phyloP scores from a whole-genome alignment of 1,284 basidiomycete species.

The Ceratobasidium sp. region DNA sequence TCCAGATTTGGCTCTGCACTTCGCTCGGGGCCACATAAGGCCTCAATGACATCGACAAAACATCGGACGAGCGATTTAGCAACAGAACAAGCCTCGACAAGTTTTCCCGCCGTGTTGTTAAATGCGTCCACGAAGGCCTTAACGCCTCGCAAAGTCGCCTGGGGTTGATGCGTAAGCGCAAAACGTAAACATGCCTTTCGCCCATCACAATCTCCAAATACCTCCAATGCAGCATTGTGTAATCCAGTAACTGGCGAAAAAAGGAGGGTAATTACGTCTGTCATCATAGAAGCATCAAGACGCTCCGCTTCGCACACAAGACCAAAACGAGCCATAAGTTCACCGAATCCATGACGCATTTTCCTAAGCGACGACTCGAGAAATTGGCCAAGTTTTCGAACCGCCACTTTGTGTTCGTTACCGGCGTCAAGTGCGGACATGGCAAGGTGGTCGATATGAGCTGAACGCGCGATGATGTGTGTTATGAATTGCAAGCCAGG shows the following conservation, averaged over 20 bases:
- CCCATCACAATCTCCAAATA: conserved; percentile 85
- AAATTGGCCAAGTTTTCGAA: conserved; percentile 59
- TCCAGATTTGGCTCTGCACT: conserved; percentile 64
- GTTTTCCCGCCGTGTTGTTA: conserved; percentile 69
- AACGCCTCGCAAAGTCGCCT: conserved; percentile 77
- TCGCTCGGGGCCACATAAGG: conserved; percentile 69
- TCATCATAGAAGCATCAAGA: conserved; percentile 70
- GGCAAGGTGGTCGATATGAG: conserved; percentile 62
- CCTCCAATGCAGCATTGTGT: conserved; percentile 81
- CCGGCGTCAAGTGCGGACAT: background rate
- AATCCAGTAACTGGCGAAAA: conserved; percentile 84
- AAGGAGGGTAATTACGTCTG: conserved; percentile 75
- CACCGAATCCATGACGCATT: conserved; percentile 74
- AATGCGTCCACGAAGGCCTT: conserved; percentile 76
- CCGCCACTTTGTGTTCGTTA: conserved; percentile 46
- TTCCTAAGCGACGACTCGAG: conserved; percentile 72
- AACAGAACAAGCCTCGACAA: conserved; percentile 87
- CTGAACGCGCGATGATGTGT: conserved; percentile 34
- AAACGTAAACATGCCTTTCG: conserved; percentile 88
- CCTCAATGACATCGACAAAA: conserved; percentile 91
- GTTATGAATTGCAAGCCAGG: conserved; percentile 18
- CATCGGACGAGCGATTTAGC: conserved; percentile 92
- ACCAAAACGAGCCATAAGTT: conserved; percentile 71
- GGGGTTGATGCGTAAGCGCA: conserved; percentile 76
- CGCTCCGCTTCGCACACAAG: conserved; percentile 65